phyloP scores from a whole-genome alignment of 2,329 filamentous ascomycete genomes.

The Claviceps sorghi region DNA sequence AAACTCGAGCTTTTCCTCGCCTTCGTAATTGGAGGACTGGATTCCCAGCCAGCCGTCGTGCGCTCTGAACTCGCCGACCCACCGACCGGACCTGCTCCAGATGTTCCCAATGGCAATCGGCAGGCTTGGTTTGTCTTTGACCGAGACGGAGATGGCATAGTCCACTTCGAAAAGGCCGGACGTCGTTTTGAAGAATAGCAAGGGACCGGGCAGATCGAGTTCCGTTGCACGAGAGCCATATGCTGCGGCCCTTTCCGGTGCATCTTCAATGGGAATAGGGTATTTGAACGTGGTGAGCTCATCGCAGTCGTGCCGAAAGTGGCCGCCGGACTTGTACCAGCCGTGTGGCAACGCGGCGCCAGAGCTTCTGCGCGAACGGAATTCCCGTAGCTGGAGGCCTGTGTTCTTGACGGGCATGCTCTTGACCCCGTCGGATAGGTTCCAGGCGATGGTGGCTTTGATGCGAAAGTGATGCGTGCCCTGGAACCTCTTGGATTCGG shows the following conservation, averaged over 20 bases:
- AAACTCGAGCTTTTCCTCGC: conserved; percentile 29
- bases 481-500: conserved; percentile 21
- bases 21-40: conserved; percentile 31
- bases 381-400: conserved; percentile 25
- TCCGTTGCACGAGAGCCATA: conserved; percentile 18
- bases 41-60: conserved; percentile 31
- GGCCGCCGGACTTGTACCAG: conserved; percentile 22
- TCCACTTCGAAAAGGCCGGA: conserved; percentile 27
- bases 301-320: conserved; percentile 28
- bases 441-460: conserved; percentile 23
- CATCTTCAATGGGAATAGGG: conserved; percentile 25
- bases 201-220: conserved; percentile 21
- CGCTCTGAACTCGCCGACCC: conserved; percentile 28
- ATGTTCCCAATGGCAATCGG: conserved; percentile 29
- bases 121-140: conserved; percentile 22
- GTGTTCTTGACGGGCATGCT: conserved; percentile 21
- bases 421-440: conserved; percentile 23
- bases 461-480: conserved; percentile 24
- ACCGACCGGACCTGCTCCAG: conserved; percentile 20
- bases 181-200: conserved; percentile 26
- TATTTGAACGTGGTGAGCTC: conserved; percentile 25
- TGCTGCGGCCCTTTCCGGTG: conserved; percentile 13
- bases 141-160: conserved; percentile 21
- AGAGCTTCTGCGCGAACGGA: conserved; percentile 19
- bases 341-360: conserved; percentile 21